phyloP scores from a whole-genome alignment of 441 rosid genomes.

The Lepidium campestre region DNA sequence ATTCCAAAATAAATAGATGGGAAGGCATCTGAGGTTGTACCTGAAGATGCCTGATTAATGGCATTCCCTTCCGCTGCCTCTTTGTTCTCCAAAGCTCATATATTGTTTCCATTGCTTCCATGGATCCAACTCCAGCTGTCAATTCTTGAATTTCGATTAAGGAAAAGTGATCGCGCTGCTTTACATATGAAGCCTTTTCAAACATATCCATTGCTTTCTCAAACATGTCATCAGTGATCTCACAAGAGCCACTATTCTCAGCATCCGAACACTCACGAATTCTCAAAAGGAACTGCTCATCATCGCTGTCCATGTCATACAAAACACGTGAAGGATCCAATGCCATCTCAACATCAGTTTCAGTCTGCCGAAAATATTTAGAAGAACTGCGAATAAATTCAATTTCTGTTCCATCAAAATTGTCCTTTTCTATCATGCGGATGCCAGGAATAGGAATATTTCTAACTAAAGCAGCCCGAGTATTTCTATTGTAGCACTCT shows the following conservation, averaged over 20 bases:
- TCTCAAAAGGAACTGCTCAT: slow-evolving; percentile 62
- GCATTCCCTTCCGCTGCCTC: slow-evolving; percentile 83
- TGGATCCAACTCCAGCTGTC: slow-evolving; percentile 47
- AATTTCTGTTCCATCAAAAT: slow-evolving; percentile 41
- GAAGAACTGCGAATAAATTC: slow-evolving; percentile 46
- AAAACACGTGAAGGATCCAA: slow-evolving; percentile 64
- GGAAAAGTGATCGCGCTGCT: slow-evolving; percentile 58
- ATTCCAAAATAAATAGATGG: not conserved
- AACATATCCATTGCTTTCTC: slow-evolving; percentile 77
- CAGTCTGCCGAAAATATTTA: slow-evolving; percentile 66
- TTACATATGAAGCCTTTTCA: slow-evolving; percentile 83
- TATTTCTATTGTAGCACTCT: slow-evolving; percentile 82
- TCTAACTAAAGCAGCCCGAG: slow-evolving; percentile 76
- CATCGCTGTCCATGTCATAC: slow-evolving; percentile 97
- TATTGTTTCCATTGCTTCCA: slow-evolving; percentile 40
- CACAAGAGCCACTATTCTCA: slow-evolving; percentile 30
- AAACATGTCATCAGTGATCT: slow-evolving; percentile 55
- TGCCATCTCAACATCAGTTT: slow-evolving; percentile 91
- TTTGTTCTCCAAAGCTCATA: slow-evolving; percentile 73
- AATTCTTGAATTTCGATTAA: slow-evolving; percentile 64
- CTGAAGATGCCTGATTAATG: slow-evolving; percentile 93
- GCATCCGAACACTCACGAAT: slow-evolving; percentile 36
- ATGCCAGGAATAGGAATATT: slow-evolving; percentile 94
- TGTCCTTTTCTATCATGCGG: slow-evolving; percentile 56
- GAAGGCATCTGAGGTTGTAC: slow-evolving; percentile 33